A percentile compares a stretch with the other conserved stretches of the same genome.
Conservation (phyloP, 2,329 filamentous ascomycete genomes). For the Endothia cerciana region DNA sequence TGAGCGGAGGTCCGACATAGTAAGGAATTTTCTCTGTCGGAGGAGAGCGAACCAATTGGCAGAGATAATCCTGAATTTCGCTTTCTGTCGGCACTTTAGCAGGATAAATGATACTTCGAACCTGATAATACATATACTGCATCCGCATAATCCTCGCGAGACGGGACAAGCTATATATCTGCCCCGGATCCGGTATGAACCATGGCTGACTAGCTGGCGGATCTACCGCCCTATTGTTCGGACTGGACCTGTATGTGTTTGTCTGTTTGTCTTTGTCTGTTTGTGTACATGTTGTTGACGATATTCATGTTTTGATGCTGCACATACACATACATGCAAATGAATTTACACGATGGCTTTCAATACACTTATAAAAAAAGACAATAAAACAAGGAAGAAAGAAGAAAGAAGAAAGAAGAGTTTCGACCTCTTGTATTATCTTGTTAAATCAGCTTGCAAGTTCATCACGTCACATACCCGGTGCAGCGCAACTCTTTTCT, state of each 20-base stretch:
- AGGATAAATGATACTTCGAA: too few relatives aligned
- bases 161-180: too few relatives aligned
- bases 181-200: neutral
- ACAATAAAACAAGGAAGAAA: neutral
- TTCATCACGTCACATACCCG: neutral
- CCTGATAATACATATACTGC: too few relatives aligned
- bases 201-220: neutral
- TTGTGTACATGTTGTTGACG: neutral
- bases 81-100: too few relatives aligned
- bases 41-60: neutral
- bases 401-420: too few relatives aligned
- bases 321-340: neutral
- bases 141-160: too few relatives aligned
- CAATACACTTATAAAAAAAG: neutral
- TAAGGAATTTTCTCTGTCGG: neutral
- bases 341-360: neutral
- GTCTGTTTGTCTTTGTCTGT: too few relatives aligned
- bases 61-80: too few relatives aligned
- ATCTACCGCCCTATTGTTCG: neutral
- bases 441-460: neutral
- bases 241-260: neutral
- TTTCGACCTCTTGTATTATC: too few relatives aligned
- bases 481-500: neutral
- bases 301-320: slow-evolving; percentile 3
- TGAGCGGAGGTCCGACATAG: neutral